Evolutionary conservation across 495 filamentous ascomycete species (phyloP).

Genomic region (Staphylotrichum tortipilum): DNA sequence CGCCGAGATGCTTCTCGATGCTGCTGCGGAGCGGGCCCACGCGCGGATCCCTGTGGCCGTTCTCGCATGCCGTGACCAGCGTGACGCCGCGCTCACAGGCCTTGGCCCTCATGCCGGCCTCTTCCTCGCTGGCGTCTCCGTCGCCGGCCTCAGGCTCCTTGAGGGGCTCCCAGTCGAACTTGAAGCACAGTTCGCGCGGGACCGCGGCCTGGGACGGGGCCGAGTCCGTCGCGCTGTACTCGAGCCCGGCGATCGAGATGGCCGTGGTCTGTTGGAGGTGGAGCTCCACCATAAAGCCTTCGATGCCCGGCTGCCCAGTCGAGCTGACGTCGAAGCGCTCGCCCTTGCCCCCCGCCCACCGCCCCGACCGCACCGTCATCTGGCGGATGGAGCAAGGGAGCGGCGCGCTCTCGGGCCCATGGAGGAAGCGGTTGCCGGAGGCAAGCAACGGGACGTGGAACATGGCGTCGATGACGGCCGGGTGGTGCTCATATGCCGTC

Average conservation of each 20-base stretch:
- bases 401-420: slow-evolving; percentile 10
- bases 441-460: slow-evolving; percentile 31
- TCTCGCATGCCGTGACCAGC: slow-evolving; percentile 29
- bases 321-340: slow-evolving; percentile 26
- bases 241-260: slow-evolving; percentile 26
- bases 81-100: slow-evolving; percentile 23
- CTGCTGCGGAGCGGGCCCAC: slow-evolving; percentile 24
- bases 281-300: slow-evolving; percentile 23
- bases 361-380: slow-evolving; percentile 19
- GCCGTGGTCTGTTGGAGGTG: slow-evolving; percentile 16
- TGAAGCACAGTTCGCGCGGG: slow-evolving; percentile 33
- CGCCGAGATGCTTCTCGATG: slow-evolving; percentile 27
- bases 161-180: slow-evolving; percentile 35
- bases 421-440: slow-evolving; percentile 12
- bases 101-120: too few species aligned
- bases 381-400: slow-evolving; percentile 24
- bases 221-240: slow-evolving; percentile 16
- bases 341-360: slow-evolving; percentile 21
- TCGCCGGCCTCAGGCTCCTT: slow-evolving; percentile 2
- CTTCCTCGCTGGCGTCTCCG: background rate
- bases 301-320: slow-evolving; percentile 15
- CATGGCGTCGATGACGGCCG: slow-evolving; percentile 38
- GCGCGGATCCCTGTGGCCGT: slow-evolving; percentile 30
- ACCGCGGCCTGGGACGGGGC: background rate
- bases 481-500: slow-evolving; percentile 37